phyloP scores from a whole-genome alignment of 805 yeast species.

The Nakazawaea peltata region DNA sequence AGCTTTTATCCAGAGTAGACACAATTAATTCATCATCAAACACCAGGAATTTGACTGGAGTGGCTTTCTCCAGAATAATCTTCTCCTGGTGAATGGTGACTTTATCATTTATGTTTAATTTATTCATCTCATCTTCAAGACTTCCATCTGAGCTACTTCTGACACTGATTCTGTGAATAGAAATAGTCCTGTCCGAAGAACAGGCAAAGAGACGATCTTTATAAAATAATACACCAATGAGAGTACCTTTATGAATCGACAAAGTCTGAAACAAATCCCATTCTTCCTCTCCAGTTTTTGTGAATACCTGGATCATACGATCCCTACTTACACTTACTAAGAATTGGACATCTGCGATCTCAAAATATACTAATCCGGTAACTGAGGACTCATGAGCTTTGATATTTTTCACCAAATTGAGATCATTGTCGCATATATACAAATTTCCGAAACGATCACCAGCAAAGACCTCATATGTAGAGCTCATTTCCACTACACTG shows the following conservation, averaged over 20 bases:
- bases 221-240: slow-evolving; percentile 28
- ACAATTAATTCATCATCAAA: slow-evolving; percentile 34
- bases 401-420: slow-evolving; percentile 17
- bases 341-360: slow-evolving; percentile 19
- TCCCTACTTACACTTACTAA: slow-evolving; percentile 49
- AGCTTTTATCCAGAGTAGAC: slow-evolving; percentile 42
- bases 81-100: slow-evolving; percentile 29
- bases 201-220: slow-evolving; percentile 36
- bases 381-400: slow-evolving; percentile 47
- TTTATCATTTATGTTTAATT: not conserved
- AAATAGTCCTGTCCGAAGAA: slow-evolving; percentile 54
- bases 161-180: slow-evolving; percentile 32
- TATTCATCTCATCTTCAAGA: not conserved
- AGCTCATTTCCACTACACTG: slow-evolving; percentile 30
- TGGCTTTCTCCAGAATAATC: slow-evolving; percentile 39
- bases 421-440: slow-evolving; percentile 13
- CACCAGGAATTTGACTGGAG: slow-evolving; percentile 38
- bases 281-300: slow-evolving; percentile 12
- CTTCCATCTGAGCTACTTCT: not conserved
- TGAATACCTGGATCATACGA: slow-evolving; percentile 52
- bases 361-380: slow-evolving; percentile 34
- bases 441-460: slow-evolving; percentile 46
- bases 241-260: slow-evolving; percentile 49
- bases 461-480: slow-evolving; percentile 20
- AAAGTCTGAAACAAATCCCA: slow-evolving; percentile 57